These are phyloP conservation scores for Delonix regia DNA, from an alignment of 306 rosid genomes.

Conservation along the genomic window DNA sequence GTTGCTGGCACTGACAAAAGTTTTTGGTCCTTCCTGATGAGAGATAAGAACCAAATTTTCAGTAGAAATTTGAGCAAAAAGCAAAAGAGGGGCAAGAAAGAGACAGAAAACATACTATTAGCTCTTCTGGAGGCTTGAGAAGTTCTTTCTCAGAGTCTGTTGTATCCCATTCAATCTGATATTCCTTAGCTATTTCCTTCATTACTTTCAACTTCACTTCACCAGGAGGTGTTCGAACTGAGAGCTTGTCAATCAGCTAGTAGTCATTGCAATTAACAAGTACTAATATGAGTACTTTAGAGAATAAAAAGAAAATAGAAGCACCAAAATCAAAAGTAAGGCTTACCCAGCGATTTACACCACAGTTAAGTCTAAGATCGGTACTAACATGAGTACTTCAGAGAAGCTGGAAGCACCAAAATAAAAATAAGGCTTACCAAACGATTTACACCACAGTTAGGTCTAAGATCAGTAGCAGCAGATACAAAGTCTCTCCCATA, in stretches of 20 bases:
- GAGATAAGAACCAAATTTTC: slow-evolving; percentile 2
- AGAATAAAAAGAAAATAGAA: not conserved
- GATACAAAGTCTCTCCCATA: slow-evolving; percentile 91
- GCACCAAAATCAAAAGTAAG: slow-evolving; percentile 6
- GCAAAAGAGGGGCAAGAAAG: slow-evolving; percentile 14
- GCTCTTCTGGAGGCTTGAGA: slow-evolving; percentile 87
- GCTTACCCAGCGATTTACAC: slow-evolving; percentile 85
- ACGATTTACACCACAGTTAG: slow-evolving; percentile 90
- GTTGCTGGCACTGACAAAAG: slow-evolving; percentile 73
- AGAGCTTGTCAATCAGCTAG: slow-evolving; percentile 95
- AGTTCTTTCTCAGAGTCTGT: slow-evolving; percentile 84
- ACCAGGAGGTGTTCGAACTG: slow-evolving; percentile 81
- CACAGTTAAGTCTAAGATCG: slow-evolving; percentile 84
- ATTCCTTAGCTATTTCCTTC: slow-evolving; percentile 95
- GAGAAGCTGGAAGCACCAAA: not conserved
- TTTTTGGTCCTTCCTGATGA: slow-evolving; percentile 67
- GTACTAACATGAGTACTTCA: slow-evolving; percentile 25
- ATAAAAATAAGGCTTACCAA: slow-evolving; percentile 48
- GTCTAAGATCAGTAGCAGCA: slow-evolving; percentile 91
- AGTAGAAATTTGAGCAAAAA: not conserved
- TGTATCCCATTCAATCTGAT: slow-evolving; percentile 87
- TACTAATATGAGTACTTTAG: slow-evolving; percentile 7
- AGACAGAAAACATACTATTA: slow-evolving; percentile 55
- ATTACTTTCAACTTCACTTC: slow-evolving; percentile 77
- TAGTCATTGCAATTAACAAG: slow-evolving; percentile 28